A percentile compares a stretch with the other conserved stretches of the same genome.
These are phyloP conservation scores for Xeromyces bisporus DNA, from an alignment of 495 filamentous ascomycete genomes.

Conservation along the genomic window DNA sequence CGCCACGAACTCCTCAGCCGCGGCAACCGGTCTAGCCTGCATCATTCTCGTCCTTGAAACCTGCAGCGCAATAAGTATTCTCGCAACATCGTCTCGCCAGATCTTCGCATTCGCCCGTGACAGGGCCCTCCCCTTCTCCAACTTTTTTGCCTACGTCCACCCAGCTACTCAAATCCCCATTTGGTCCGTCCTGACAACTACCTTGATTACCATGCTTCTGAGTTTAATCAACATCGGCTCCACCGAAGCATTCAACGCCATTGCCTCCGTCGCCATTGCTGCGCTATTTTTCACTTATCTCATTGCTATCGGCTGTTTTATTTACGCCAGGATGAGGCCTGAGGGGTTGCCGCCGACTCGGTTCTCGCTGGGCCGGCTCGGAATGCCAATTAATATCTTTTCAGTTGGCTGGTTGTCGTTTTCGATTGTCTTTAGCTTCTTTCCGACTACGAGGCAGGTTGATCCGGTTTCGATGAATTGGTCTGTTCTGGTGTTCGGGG, in stretches of 20 bases:
- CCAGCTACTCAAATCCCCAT: conserved; percentile 30
- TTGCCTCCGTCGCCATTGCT: conserved; percentile 28
- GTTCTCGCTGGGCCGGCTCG: conserved; percentile 23
- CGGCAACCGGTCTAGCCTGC: conserved; percentile 18
- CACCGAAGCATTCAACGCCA: conserved; percentile 35
- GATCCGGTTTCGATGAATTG: conserved; percentile 34
- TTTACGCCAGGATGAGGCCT: conserved; percentile 17
- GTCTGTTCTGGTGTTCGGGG: conserved; percentile 24
- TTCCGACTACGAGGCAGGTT: conserved; percentile 21
- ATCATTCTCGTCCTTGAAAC: conserved; percentile 25
- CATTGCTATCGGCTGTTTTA: conserved; percentile 20
- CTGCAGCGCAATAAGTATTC: conserved; percentile 21
- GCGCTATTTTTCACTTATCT: conserved; percentile 28
- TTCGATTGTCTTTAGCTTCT: conserved; percentile 29
- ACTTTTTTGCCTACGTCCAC: conserved; percentile 21
- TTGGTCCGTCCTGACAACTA: conserved; percentile 20
- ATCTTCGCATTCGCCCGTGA: conserved; percentile 37
- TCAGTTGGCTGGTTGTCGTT: conserved; percentile 19
- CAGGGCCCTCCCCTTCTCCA: conserved; percentile 26
- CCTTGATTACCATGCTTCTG: conserved; percentile 13
- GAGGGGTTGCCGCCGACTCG: conserved; percentile 23
- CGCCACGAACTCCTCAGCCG: conserved; percentile 13
- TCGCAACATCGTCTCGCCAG: conserved; percentile 28
- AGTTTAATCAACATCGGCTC: conserved; percentile 29
- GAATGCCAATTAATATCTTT: conserved; percentile 20